Evolutionary conservation across 2,329 filamentous ascomycete genomes (phyloP).

Genomic region (Trichophaea hybrida): DNA sequence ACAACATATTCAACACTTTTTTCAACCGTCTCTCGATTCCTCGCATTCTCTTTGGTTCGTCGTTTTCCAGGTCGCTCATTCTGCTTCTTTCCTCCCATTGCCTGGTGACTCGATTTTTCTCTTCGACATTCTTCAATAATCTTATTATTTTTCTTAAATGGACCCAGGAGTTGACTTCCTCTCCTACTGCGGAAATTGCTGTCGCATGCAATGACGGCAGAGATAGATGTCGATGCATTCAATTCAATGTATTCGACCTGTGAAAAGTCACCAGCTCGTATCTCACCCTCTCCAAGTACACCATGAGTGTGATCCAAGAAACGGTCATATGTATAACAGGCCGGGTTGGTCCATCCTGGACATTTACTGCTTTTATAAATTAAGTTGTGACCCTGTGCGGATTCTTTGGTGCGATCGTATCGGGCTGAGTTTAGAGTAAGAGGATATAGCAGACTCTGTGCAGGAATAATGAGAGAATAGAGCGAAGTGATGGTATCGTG

Average conservation of each 20-base stretch:
- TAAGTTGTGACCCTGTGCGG: neutral
- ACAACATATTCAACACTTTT: slow-evolving; percentile 12
- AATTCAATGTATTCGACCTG: slow-evolving; percentile 9
- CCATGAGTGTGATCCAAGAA: neutral
- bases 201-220: slow-evolving; percentile 31
- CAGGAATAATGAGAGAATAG: slow-evolving; percentile 22
- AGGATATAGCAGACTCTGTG: slow-evolving; percentile 20
- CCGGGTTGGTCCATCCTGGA: neutral
- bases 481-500: neutral
- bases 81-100: slow-evolving; percentile 38
- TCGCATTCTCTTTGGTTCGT: slow-evolving; percentile 26
- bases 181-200: slow-evolving; percentile 51
- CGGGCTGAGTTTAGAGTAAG: slow-evolving; percentile 8
- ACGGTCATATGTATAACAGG: neutral
- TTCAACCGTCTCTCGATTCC: slow-evolving; percentile 11
- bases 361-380: neutral
- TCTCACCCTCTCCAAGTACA: neutral
- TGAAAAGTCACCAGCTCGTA: neutral
- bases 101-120: slow-evolving; percentile 38
- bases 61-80: slow-evolving; percentile 34
- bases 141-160: slow-evolving; percentile 47
- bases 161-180: slow-evolving; percentile 50
- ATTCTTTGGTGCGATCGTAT: neutral
- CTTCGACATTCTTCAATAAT: slow-evolving; percentile 24
- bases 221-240: slow-evolving; percentile 16